phyloP scores from a whole-genome alignment of 2,329 filamentous ascomycete genomes.

The Malbranchea cinnamomea region DNA sequence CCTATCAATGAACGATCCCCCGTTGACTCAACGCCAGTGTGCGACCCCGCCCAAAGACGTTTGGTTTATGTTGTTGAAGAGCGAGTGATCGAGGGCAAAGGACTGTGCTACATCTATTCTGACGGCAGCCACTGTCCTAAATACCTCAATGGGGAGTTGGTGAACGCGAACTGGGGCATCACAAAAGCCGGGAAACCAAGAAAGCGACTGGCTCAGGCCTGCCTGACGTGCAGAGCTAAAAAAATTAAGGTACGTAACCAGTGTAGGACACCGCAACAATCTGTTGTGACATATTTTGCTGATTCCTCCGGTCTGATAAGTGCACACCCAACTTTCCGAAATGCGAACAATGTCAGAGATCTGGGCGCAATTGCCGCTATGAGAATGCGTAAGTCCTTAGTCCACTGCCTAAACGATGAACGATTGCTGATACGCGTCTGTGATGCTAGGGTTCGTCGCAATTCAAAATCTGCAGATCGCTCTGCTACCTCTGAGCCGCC shows the following conservation, averaged over 20 bases:
- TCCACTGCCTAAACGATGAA: too few species aligned
- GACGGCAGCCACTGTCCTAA: constrained; percentile 72
- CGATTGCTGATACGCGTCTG: too few species aligned
- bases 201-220: constrained; percentile 83
- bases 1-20: constrained; percentile 12
- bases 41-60: constrained; percentile 2
- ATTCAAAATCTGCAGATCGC: too few species aligned
- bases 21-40: too few species aligned
- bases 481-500: too few species aligned
- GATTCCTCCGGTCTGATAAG: too few species aligned
- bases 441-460: too few species aligned
- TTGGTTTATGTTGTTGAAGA: constrained; percentile 22
- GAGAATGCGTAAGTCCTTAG: constrained; percentile 73
- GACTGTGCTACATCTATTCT: constrained; percentile 72
- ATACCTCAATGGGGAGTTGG: constrained; percentile 67
- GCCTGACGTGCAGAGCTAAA: constrained; percentile 84
- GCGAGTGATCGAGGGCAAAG: constrained; percentile 51
- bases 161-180: constrained; percentile 85
- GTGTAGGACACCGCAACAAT: too few species aligned
- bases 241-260: too few species aligned
- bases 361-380: constrained; percentile 70
- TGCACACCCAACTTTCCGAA: constrained; percentile 79
- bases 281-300: too few species aligned
- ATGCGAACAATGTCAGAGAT: constrained; percentile 85
- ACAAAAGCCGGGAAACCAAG: constrained; percentile 89